Evolutionary conservation across 805 yeast genomes (phyloP).

Genomic region (Candida maris): DNA sequence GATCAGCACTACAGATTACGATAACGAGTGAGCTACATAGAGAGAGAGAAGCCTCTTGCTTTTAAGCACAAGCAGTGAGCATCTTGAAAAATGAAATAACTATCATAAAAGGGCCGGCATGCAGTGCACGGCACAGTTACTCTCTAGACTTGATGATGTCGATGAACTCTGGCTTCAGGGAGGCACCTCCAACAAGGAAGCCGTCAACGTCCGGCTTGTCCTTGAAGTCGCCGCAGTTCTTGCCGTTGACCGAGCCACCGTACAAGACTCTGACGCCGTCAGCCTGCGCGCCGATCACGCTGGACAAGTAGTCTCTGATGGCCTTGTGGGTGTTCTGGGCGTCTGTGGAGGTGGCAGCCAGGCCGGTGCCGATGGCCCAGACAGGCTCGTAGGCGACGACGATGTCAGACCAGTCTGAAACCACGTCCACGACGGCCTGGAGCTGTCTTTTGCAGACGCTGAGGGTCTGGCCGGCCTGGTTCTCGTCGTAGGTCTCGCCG

Average conservation of each 20-base stretch:
- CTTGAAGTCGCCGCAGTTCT: slow-evolving; percentile 85
- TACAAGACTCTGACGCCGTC: slow-evolving; percentile 82
- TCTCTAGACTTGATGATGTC: slow-evolving; percentile 91
- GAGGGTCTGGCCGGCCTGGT: slow-evolving; percentile 83
- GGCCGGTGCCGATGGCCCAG: slow-evolving; percentile 99
- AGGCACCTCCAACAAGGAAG: slow-evolving; percentile 99
- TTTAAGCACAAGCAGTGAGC: no score
- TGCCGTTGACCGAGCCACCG: slow-evolving; percentile 98
- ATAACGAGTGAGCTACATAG: slow-evolving; percentile 6
- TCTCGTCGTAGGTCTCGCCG: slow-evolving; percentile 96
- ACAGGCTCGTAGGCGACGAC: slow-evolving; percentile 99
- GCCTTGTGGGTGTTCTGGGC: slow-evolving; percentile 93
- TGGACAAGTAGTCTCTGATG: slow-evolving; percentile 79
- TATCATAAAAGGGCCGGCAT: background rate
- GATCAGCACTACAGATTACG: background rate
- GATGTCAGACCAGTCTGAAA: slow-evolving; percentile 82
- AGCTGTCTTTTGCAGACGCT: slow-evolving; percentile 86
- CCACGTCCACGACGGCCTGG: slow-evolving; percentile 77
- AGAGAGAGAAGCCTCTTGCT: no score
- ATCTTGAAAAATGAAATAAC: no score
- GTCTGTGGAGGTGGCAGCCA: slow-evolving; percentile 97
- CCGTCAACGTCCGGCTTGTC: slow-evolving; percentile 95
- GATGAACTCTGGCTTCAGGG: slow-evolving; percentile 95
- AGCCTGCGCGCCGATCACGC: slow-evolving; percentile 80
- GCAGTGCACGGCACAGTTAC: slow-evolving; percentile 31